Evolutionary conservation across 225 moss, liverwort and hornwort genomes (phyloP), one percentile per base, ranked within the genome.

Genomic region (Lunularia cruciata): DNA sequence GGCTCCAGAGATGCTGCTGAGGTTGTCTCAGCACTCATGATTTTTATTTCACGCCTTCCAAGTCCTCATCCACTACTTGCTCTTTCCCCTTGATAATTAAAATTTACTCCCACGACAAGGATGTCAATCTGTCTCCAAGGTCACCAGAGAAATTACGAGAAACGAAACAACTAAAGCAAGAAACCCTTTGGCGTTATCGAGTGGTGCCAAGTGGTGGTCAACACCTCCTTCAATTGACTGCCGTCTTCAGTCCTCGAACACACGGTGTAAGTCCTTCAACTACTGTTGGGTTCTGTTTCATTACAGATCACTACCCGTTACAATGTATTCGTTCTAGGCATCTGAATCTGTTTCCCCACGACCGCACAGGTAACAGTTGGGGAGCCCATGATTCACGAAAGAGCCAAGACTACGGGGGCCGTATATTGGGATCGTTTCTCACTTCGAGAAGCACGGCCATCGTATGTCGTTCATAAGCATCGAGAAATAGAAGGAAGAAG

Each of bases 11-110:
- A 83, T 71, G 80, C 85, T 79, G 82, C 86, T 77, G 82, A 60
- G 71, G 70, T 82, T 76, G 79, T 75, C 84, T 89, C 95, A 81
- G 88, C 92, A 86, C 86, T 95, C 95, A 95, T 95, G 80, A 83
- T 91, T 89, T 74, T 57, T 66, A 37, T 60, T 65, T 84, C 75
- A 75, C 74, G 40, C 66, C 76, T 46, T 77, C 60, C 78, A 73
- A 78, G 73, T 83, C 76, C 83, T 83, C 83, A 79, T 83, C 79
- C 77, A 82, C 76, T 69, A 57, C 63, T 57, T 73, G 47, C 57
- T 54, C 71, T 25, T 23, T 63, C 51, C 36, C 58, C 34, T 43
- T 11, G 48, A 47, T 69, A 39, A 13, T 59, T 51, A 16, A 54
- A 48, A 59, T 74, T 57, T 71, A 2, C 60, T 68, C 65, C 66